Percentiles rank a stretch among this genome's conserved stretches.
Evolutionary conservation across 805 yeast genomes (phyloP).

Genomic region (Saitoella complicata): DNA sequence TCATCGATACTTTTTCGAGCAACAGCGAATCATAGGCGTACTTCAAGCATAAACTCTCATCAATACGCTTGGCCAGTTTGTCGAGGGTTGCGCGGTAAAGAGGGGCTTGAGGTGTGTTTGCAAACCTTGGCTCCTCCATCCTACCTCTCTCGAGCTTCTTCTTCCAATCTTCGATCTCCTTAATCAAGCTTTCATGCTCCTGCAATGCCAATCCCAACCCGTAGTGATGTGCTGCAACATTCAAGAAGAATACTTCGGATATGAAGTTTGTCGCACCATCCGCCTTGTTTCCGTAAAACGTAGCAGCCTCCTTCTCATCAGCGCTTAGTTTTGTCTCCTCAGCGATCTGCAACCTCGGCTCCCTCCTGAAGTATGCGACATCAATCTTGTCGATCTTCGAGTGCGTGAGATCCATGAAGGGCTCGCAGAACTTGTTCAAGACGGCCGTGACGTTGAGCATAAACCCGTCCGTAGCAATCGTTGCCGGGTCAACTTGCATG

Average conservation of each 20-base stretch:
- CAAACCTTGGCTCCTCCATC: conserved; percentile 22
- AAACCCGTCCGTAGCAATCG: conserved; percentile 61
- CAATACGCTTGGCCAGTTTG: conserved; percentile 30
- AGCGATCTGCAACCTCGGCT: conserved; percentile 40
- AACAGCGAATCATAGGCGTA: conserved; percentile 51
- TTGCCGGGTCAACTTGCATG: conserved; percentile 52
- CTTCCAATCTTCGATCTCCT: conserved; percentile 32
- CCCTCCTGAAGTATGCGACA: conserved; percentile 43
- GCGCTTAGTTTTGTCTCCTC: conserved; percentile 79
- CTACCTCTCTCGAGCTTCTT: conserved; percentile 34
- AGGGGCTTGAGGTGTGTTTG: conserved; percentile 10
- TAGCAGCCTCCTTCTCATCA: conserved; percentile 51
- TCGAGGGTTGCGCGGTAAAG: conserved; percentile 24
- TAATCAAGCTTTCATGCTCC: conserved; percentile 37
- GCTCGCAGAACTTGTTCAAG: conserved; percentile 57
- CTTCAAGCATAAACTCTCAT: conserved; percentile 28
- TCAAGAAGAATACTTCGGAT: conserved; percentile 74
- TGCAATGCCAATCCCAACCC: conserved; percentile 71
- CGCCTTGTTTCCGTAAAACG: conserved; percentile 32
- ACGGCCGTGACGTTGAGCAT: conserved; percentile 62
- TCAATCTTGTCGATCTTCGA: conserved; percentile 65
- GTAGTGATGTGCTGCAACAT: conserved; percentile 66
- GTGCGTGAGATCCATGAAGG: conserved; percentile 57
- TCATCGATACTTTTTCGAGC: conserved; percentile 37
- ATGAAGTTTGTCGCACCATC: conserved; percentile 49